Evolutionary conservation across 2,329 filamentous ascomycete genomes (phyloP).

Genomic region (Aureobasidium sp.): DNA sequence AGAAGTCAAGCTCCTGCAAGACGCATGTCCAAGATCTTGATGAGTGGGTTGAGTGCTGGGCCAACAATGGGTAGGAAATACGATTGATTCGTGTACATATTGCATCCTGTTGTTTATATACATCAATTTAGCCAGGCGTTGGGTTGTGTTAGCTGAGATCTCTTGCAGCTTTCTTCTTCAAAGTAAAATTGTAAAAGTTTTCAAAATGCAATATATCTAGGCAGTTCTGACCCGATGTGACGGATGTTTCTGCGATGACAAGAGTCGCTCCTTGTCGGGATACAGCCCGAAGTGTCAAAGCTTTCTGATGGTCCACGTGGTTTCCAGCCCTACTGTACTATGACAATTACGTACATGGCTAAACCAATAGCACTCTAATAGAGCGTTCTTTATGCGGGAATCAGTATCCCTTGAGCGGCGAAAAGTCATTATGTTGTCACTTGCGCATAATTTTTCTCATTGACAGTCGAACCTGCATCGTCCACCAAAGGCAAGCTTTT

Average conservation of each 20-base stretch:
- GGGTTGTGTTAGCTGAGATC: neutral
- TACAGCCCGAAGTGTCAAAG: neutral
- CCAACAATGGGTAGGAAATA: conserved; percentile 25
- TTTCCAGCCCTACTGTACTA: neutral
- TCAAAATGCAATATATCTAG: no score
- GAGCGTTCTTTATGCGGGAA: neutral
- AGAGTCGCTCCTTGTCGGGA: neutral
- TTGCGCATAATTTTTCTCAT: neutral
- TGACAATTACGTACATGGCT: neutral
- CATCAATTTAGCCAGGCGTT: conserved; percentile 7
- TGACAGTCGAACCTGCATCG: neutral
- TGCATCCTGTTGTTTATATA: neutral
- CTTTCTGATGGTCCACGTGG: neutral
- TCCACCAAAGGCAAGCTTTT: neutral
- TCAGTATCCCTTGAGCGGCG: neutral
- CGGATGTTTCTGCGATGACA: no score
- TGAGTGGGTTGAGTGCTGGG: conserved; percentile 25
- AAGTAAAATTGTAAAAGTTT: neutral
- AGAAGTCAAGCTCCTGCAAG: conserved; percentile 4
- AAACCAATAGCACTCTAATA: neutral
- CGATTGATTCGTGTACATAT: conserved; percentile 5
- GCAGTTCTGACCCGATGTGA: no score
- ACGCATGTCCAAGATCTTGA: conserved; percentile 17
- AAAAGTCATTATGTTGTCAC: neutral
- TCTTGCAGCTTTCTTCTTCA: neutral